phyloP scores from a whole-genome alignment of 306 rosid genomes.

The Sphenostylis stenocarpa region DNA sequence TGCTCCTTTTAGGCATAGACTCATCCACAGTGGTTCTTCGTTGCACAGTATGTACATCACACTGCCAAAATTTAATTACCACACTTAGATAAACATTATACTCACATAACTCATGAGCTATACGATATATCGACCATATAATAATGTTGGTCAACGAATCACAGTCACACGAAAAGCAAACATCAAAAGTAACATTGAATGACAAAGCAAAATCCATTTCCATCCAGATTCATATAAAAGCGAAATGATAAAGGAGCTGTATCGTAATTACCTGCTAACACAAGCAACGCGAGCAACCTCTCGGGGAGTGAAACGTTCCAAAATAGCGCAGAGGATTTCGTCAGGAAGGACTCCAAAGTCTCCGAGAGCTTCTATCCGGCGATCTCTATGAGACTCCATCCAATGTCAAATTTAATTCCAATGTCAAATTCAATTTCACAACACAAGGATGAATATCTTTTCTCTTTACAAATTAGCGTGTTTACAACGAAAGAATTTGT shows the following conservation, averaged over 20 bases:
- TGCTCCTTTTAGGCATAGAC: conserved; percentile 56
- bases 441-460: neutral
- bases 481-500: too few relatives aligned
- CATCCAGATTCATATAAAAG: neutral
- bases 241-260: neutral
- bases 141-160: neutral
- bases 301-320: conserved; percentile 69
- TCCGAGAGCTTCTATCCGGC: conserved; percentile 81
- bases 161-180: neutral
- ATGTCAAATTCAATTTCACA: too few relatives aligned
- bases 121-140: neutral
- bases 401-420: conserved; percentile 6
- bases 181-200: conserved; percentile 12
- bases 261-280: conserved; percentile 80
- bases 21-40: conserved; percentile 95
- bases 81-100: neutral
- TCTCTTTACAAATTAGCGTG: neutral
- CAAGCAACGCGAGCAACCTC: conserved; percentile 80
- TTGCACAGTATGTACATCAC: conserved; percentile 88
- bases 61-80: conserved; percentile 40
- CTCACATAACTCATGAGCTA: neutral
- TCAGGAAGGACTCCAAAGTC: conserved; percentile 74
- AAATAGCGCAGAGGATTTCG: conserved; percentile 67
- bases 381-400: conserved; percentile 64
- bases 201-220: neutral